phyloP scores from a whole-genome alignment of 2,329 filamentous ascomycete genomes.

The Magnaporthales sp. region DNA sequence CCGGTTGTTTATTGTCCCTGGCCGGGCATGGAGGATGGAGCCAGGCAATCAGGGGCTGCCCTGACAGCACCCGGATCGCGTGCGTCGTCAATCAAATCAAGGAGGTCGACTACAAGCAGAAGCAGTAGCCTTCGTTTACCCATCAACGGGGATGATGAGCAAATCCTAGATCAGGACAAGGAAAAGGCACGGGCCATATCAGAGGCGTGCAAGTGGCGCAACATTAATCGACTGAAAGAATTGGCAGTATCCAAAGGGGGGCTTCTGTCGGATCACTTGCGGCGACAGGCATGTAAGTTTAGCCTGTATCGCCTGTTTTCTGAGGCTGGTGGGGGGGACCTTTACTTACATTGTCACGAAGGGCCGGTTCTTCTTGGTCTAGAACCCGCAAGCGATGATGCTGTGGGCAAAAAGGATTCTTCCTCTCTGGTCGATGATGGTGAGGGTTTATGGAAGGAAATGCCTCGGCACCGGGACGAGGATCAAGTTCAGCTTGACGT shows the following conservation, averaged over 20 bases:
- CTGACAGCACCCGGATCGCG: not conserved
- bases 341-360: constrained; percentile 20
- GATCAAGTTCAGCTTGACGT: constrained; percentile 89
- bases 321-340: not conserved
- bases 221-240: constrained; percentile 45
- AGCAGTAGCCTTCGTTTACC: not conserved
- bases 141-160: not conserved
- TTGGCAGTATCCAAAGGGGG: constrained; percentile 59
- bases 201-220: constrained; percentile 49
- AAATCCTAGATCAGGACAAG: not conserved
- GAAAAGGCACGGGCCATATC: constrained; percentile 39
- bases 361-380: constrained; percentile 54
- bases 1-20: not conserved
- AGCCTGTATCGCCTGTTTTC: not conserved
- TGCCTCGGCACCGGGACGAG: constrained; percentile 77
- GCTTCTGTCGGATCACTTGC: constrained; percentile 57
- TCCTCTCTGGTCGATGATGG: constrained; percentile 7
- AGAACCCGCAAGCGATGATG: constrained; percentile 14
- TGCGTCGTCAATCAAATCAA: not conserved
- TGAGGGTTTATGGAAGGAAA: constrained; percentile 41
- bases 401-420: constrained; percentile 12
- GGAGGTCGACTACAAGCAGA: not conserved
- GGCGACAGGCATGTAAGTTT: constrained; percentile 68
- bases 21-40: not conserved
- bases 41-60: not conserved